A percentile compares a stretch with the other conserved stretches of the same genome.
phyloP scores from a whole-genome alignment of 352 stramenopile genomes.

The Globisporangium echinulatum region DNA sequence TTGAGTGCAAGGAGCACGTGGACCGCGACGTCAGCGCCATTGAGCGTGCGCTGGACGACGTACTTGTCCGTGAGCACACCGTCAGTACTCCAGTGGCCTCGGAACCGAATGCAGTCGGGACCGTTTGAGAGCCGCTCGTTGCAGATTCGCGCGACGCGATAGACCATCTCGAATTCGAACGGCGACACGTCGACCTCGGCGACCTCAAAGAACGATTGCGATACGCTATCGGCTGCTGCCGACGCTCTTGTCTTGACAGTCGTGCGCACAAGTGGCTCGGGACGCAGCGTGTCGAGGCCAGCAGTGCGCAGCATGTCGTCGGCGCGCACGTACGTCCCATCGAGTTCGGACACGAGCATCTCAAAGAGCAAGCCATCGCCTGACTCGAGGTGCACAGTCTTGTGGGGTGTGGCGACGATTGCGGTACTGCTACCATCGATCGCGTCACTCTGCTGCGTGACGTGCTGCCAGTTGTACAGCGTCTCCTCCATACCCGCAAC shows the following conservation, averaged over 20 bases:
- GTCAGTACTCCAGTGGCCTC: constrained; percentile 1
- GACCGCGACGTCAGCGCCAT: background rate
- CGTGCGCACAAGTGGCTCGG: background rate
- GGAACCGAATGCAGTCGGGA: background rate
- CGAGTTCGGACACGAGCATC: constrained; percentile 11
- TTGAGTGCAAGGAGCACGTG: constrained; percentile 4
- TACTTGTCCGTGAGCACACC: constrained; percentile 4
- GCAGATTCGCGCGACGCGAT: background rate
- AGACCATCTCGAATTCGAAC: constrained; percentile 2
- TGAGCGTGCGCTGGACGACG: background rate
- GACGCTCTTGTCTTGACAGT: background rate
- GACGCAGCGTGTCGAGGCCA: background rate
- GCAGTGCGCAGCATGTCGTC: constrained; percentile 4
- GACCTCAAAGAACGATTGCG: constrained; percentile 7
- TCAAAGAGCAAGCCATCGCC: constrained; percentile 10
- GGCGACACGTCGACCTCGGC: constrained; percentile 4
- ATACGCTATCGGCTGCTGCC: background rate
- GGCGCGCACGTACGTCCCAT: constrained; percentile 2
- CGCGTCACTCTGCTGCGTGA: background rate
- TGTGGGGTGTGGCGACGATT: background rate
- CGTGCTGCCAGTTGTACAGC: constrained; percentile 7
- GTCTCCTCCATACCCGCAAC: constrained; percentile 6
- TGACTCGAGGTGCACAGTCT: constrained; percentile 4
- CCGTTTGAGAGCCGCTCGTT: background rate
- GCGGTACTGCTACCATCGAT: background rate